Base-by-base conservation (phyloP, 148 eudicot species). In the Camellia japonica region DNA sequence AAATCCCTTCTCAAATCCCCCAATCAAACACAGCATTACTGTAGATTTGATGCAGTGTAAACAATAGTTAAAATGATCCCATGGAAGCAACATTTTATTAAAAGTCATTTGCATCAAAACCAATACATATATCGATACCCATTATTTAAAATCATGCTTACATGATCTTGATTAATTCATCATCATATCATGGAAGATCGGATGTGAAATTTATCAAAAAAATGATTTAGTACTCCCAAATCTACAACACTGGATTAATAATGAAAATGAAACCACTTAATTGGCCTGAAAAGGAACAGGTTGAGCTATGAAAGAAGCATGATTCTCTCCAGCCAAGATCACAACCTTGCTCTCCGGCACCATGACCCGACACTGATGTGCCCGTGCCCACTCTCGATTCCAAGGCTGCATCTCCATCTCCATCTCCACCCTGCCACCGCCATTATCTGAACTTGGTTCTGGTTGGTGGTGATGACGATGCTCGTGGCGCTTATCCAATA, bases 401-500 rank as follows among this genome's bases (percentile, higher is more conserved):
- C 3, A 69, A 61, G 68, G 52, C 56, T 63, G 69, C 55, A 13
- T 47, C 58, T 19, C 46, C 69, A 6, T n/a, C 41, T 19, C 46
- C 69, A 23, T 46, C 13, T 1, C 38, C 38, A 30, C 38, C 38
- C 38, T 30, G 38, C 38, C 9, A 14, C 10, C 43, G 10, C 42
- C 16, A 3, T 12, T 2, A 12, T 46, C 38, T 1, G 3, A 12
- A 5, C 20, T 49, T 3, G 52, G 52, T 30, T 30, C 38, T 30
- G 38, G 38, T 30, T 30, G 30, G 30, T 23, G 30, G 30, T 23
- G 30, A 14, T 43, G 19, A 20, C 51, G 3, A 43, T 47, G 58
- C 19, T 15, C 18, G 5, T 47, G 46, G 7, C 70, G 87, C 80
- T 84, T 83, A 77, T 85, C 81, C 83, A 85, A 66, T 84, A 85